Evolutionary conservation across 176 grass and related monocot genomes (phyloP), one percentile per base, ranked within the genome.

Genomic region (Oryza brachyantha): DNA sequence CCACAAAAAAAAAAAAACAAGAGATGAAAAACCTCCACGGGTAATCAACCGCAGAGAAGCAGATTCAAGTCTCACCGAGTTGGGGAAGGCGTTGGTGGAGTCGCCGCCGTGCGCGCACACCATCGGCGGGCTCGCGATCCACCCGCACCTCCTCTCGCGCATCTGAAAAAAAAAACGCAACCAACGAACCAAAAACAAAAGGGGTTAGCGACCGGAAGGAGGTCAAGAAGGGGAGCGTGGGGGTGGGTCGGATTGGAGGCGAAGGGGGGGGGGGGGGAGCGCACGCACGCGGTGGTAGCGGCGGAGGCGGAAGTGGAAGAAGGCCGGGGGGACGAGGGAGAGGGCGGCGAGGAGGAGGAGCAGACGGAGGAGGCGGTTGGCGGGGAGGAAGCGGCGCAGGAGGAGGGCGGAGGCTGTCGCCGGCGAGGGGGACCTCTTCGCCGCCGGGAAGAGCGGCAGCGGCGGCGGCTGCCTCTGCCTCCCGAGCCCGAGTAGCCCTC

Each of bases 281-380:
- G n/a, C n/a, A 52, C 58, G 75, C 21, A 90, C 95, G 73, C 87
- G 85, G 36, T 98, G 83, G 86, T 92, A 79, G 26, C 89, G 88
- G 61, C 89, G 90, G 58, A 98, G 87, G 77, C 95, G 92, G 85
- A 98, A 46, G 83, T 94, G 95, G 87, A 98, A 92, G 85, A 92
- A 88, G 54, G 74, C 50, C 34, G 95, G 92, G 36, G 95, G 73
- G 2, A 75, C 5, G 77, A 98, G 83, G 68, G 92, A 77, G 80
- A 94, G 59, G 79, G 88, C 42, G 2, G 83, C 89, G 28, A 98
- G 24, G 83, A 92, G 76, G 75, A 97, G 84, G 19, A 97, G 81
- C 0, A 97, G 64, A 25, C 85, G 90, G 19, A 92, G 71, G 72
- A 85, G 76, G 10, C 58, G 80, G 81, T 84, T 94, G 5, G 87